These are phyloP conservation scores for Ustilago cynodontis DNA, from an alignment of 1,284 basidiomycete genomes.

Conservation along the genomic window DNA sequence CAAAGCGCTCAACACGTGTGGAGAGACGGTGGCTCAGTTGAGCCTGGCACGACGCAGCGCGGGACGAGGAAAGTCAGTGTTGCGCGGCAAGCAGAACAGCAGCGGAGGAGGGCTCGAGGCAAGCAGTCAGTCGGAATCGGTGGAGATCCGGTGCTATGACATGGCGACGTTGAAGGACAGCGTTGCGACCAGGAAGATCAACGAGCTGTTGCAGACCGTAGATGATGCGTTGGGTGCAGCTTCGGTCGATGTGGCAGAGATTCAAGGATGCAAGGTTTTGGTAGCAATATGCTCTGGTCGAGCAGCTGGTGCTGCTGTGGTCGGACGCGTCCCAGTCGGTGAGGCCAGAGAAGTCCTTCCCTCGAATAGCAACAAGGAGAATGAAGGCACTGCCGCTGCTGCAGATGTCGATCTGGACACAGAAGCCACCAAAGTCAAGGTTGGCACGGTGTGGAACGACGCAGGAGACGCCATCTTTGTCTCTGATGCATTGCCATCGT, in stretches of 20 bases:
- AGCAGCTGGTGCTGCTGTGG: slow-evolving; percentile 52
- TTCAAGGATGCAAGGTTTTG: slow-evolving; percentile 45
- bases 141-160: slow-evolving; percentile 47
- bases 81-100: slow-evolving; percentile 20
- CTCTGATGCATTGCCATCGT: slow-evolving; percentile 40
- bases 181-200: slow-evolving; percentile 27
- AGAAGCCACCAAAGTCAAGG: slow-evolving; percentile 5
- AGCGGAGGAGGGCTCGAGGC: slow-evolving; percentile 4
- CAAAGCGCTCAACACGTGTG: slow-evolving; percentile 34
- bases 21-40: slow-evolving; percentile 31
- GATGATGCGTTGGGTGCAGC: slow-evolving; percentile 62
- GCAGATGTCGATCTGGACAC: not conserved
- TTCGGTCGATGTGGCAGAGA: slow-evolving; percentile 24
- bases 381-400: not conserved
- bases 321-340: slow-evolving; percentile 38
- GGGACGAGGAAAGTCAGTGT: slow-evolving; percentile 15
- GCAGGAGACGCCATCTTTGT: slow-evolving; percentile 54
- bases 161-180: slow-evolving; percentile 43
- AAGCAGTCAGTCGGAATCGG: slow-evolving; percentile 11
- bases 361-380: slow-evolving; percentile 33
- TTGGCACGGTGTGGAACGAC: slow-evolving; percentile 39
- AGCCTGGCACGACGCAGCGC: slow-evolving; percentile 12
- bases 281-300: slow-evolving; percentile 49
- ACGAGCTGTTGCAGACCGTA: slow-evolving; percentile 49
- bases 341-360: slow-evolving; percentile 51